Evolutionary conservation across 1,139 yeast species (phyloP).

Genomic region (Suhomyces chickasaworum): DNA sequence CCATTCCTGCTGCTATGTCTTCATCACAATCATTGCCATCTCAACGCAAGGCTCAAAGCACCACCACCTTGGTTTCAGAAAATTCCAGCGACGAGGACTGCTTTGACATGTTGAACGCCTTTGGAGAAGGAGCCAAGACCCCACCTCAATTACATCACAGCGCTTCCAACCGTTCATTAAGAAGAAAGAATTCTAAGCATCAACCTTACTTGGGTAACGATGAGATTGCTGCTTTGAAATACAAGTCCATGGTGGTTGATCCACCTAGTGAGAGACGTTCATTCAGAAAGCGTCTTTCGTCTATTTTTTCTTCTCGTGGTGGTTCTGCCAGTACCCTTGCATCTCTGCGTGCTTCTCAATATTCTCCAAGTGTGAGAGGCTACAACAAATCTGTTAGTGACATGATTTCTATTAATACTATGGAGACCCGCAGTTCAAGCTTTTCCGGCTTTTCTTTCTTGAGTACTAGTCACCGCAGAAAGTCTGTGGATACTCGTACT

Average conservation of each 20-base stretch:
- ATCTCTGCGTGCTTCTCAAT: constrained; percentile 11
- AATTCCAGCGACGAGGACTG: constrained; percentile 18
- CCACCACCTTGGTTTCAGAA: constrained; percentile 9
- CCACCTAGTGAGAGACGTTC: constrained; percentile 25
- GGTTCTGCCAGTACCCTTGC: constrained; percentile 11
- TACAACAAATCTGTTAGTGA: constrained; percentile 22
- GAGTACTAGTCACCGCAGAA: constrained; percentile 15
- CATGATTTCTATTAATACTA: constrained; percentile 32
- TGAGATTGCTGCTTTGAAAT: constrained; percentile 19
- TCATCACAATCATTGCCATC: constrained; percentile 9
- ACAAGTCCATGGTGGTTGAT: constrained; percentile 19
- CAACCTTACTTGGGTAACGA: constrained; percentile 12
- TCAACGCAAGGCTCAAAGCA: constrained; percentile 2
- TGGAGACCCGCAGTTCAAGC: constrained; percentile 27
- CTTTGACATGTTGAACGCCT: constrained; percentile 25
- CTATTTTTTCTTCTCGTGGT: constrained; percentile 25
- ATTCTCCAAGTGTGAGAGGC: constrained; percentile 10
- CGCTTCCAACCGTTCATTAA: constrained; percentile 5
- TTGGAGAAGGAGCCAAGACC: constrained; percentile 12
- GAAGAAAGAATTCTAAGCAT: constrained; percentile 1
- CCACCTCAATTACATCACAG: constrained; percentile 8
- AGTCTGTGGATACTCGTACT: constrained; percentile 9
- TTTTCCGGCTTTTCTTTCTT: constrained; percentile 41
- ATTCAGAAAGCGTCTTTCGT: constrained; percentile 31
- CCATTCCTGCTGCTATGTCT: constrained; percentile 29